Evolutionary conservation across 176 grass and related monocot genomes (phyloP), one percentile per base, ranked within the genome.

Genomic region (Cenchrus purpureus): DNA sequence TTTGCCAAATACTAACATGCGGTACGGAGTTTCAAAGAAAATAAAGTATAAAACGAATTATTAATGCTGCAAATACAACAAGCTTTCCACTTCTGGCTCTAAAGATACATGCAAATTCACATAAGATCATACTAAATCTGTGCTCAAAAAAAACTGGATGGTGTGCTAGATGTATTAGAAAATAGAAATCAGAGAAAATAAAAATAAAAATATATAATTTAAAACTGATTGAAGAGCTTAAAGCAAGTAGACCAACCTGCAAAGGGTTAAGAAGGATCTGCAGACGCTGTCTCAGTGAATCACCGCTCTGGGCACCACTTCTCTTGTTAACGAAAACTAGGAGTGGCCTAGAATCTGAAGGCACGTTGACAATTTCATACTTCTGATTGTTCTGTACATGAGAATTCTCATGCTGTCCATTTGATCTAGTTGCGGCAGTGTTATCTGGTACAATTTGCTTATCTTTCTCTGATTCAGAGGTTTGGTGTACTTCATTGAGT

Each of bases 311-410:
- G 8, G 90, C 90, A 74, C 95, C 95, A 65, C 95, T 97, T 93
- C 83, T 94, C 88, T 97, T 97, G 90, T 97, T 97, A 67, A 97
- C 80, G 28, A 97, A 97, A 71, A 97, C 95, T 77, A 97, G 72
- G 17, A 97, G 83, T 16, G 95, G 95, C 79, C 95, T 90, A 50
- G 80, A 85, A 92, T 97, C 90, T 79, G 90, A 82, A 88, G 92
- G 86, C 37, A 92, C 72, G 2, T 89, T 90, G 54, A 81, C 73
- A 74, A 94, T 84, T 84, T 91, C 92, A 68, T 89, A 87, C 55
- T 89, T 92, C 69, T 95, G 83, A 87, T 87, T 84, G 79, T 85
- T 88, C 53, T 85, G 88, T 84, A 68, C 63, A 20, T 64, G 68
- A 68, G 80, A 79, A 77, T 85, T 81, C 22, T 87, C 76, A 79